A percentile compares a stretch with the other conserved stretches of the same genome.
Evolutionary conservation across 1,284 basidiomycete species (phyloP).

Genomic region (Puccinia hordei): DNA sequence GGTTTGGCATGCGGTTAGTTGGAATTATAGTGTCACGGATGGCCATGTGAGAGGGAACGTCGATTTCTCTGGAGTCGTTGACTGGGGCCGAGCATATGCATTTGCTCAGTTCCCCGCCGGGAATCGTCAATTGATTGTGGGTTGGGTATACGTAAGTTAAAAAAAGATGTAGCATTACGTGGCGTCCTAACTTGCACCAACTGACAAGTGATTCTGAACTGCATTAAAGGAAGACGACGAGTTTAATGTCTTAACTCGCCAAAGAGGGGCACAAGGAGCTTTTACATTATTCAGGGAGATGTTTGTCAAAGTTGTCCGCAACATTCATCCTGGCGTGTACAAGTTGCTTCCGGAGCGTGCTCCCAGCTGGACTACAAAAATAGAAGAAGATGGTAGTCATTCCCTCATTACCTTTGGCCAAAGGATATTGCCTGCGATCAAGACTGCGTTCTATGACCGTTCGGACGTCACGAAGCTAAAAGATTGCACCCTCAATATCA

Average conservation of each 20-base stretch:
- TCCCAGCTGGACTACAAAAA: constrained; percentile 52
- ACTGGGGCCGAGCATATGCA: constrained; percentile 55
- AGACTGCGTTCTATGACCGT: constrained; percentile 51
- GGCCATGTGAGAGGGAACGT: constrained; percentile 22
- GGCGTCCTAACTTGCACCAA: not conserved
- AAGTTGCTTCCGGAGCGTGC: constrained; percentile 43
- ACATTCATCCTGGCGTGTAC: constrained; percentile 51
- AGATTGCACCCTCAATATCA: not conserved
- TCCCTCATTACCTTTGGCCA: constrained; percentile 55
- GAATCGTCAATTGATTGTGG: constrained; percentile 52
- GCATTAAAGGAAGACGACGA: constrained; percentile 51
- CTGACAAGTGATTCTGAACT: not conserved
- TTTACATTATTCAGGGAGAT: constrained; percentile 55
- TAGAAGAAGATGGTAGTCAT: constrained; percentile 51
- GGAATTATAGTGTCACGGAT: not conserved
- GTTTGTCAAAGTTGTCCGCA: constrained; percentile 52
- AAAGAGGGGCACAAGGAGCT: constrained; percentile 53
- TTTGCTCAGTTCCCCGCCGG: constrained; percentile 53
- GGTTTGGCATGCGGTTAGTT: constrained; percentile 53
- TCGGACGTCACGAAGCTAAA: constrained; percentile 51
- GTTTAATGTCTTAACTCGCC: constrained; percentile 47
- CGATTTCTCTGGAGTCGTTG: constrained; percentile 52
- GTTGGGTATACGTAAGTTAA: constrained; percentile 54
- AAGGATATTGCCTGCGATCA: constrained; percentile 53
- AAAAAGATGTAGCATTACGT: not conserved